Conservation (phyloP, 495 filamentous ascomycete species). For the Penicillium coprophilum region DNA sequence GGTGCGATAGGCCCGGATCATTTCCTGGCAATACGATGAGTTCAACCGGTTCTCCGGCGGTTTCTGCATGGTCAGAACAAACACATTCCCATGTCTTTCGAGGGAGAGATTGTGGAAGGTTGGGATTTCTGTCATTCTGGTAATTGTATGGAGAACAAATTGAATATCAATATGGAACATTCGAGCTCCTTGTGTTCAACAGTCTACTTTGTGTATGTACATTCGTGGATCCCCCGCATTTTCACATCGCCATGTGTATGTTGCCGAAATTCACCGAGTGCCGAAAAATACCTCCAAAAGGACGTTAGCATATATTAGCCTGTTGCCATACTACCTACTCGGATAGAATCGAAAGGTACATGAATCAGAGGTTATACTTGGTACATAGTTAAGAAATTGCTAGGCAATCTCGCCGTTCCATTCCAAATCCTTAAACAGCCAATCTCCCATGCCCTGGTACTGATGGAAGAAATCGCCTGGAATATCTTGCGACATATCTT, state of each 20-base stretch:
- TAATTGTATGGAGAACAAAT: not conserved
- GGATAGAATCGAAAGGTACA: not conserved
- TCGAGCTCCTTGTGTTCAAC: not conserved
- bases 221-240: constrained; percentile 21
- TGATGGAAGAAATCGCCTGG: constrained; percentile 16
- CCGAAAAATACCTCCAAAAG: constrained; percentile 10
- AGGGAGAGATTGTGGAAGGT: constrained; percentile 31
- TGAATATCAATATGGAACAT: not conserved
- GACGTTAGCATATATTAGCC: not conserved
- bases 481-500: constrained; percentile 6
- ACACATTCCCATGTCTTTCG: constrained; percentile 39
- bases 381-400: constrained; percentile 7
- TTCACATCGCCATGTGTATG: constrained; percentile 7
- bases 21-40: constrained; percentile 45
- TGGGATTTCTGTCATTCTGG: constrained; percentile 24
- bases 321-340: not conserved
- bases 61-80: constrained; percentile 52
- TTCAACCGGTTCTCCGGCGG: constrained; percentile 51
- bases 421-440: constrained; percentile 21
- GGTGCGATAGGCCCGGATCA: constrained; percentile 47
- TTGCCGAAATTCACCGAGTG: constrained; percentile 24
- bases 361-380: not conserved
- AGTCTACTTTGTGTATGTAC: not conserved
- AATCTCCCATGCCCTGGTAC: constrained; percentile 25
- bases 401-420: constrained; percentile 16